Percentiles rank a stretch among this genome's conserved stretches.
These are phyloP conservation scores for Psidium guajava DNA, from an alignment of 345 rosid genomes.

Conservation along the genomic window DNA sequence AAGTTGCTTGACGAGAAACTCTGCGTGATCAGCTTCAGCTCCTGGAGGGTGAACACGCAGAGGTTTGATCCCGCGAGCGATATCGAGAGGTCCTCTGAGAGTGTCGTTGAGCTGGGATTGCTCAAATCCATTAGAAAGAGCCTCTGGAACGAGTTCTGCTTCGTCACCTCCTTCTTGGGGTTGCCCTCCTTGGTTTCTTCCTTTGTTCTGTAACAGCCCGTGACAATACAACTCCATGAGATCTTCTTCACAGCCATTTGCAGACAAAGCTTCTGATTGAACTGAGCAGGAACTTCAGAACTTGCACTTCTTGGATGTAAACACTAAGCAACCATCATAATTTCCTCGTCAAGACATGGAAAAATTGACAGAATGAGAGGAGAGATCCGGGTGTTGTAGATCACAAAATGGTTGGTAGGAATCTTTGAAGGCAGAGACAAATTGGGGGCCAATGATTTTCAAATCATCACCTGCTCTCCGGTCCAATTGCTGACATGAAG, in stretches of 20 bases:
- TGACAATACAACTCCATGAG: slow-evolving; percentile 38
- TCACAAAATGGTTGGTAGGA: not conserved
- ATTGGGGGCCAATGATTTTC: not conserved
- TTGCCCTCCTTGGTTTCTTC: slow-evolving; percentile 5
- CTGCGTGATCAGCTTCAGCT: slow-evolving; percentile 76
- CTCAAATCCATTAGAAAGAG: slow-evolving; percentile 54
- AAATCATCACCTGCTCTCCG: not conserved
- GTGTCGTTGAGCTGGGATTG: slow-evolving; percentile 45
- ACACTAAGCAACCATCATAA: not conserved
- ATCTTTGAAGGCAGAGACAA: not conserved
- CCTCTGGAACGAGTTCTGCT: slow-evolving; percentile 52
- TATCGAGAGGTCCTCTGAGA: slow-evolving; percentile 60
- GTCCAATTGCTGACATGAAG: not conserved
- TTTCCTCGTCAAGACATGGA: not conserved
- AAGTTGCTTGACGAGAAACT: slow-evolving; percentile 62
- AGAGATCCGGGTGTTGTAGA: not conserved
- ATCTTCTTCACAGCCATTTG: slow-evolving; percentile 39
- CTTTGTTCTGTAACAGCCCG: slow-evolving; percentile 29
- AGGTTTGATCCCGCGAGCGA: slow-evolving; percentile 79
- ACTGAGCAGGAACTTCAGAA: not conserved
- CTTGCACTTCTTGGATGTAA: not conserved
- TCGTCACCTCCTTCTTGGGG: slow-evolving; percentile 17
- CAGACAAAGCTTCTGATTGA: not conserved
- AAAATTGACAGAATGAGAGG: not conserved
- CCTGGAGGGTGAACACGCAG: slow-evolving; percentile 42